These are phyloP conservation scores for Cordyceps javanica DNA, from an alignment of 2,329 filamentous ascomycete species.

Conservation along the genomic window DNA sequence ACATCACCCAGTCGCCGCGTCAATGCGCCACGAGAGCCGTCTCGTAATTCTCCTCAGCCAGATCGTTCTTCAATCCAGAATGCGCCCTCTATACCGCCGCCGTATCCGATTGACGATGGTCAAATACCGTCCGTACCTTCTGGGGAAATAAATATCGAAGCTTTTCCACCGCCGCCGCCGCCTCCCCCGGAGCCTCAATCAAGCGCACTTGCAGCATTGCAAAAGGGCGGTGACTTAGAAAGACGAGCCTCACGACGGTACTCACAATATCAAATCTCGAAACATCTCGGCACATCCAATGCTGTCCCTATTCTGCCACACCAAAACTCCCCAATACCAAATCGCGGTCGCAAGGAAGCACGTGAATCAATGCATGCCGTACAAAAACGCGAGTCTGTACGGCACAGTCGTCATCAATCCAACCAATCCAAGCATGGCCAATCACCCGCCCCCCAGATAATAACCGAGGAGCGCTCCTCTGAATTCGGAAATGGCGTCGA, in stretches of 20 bases:
- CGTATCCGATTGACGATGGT: slow-evolving; percentile 60
- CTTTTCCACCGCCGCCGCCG: slow-evolving; percentile 64
- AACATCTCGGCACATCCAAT: slow-evolving; percentile 77
- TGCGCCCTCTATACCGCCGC: slow-evolving; percentile 61
- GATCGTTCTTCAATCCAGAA: slow-evolving; percentile 67
- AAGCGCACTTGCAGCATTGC: slow-evolving; percentile 83
- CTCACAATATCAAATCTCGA: slow-evolving; percentile 94
- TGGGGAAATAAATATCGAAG: slow-evolving; percentile 50
- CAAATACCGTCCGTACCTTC: slow-evolving; percentile 36
- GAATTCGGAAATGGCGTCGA: slow-evolving; percentile 13
- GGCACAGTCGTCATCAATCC: slow-evolving; percentile 44
- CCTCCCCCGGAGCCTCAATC: slow-evolving; percentile 69
- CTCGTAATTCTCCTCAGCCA: slow-evolving; percentile 43
- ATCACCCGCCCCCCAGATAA: slow-evolving; percentile 53
- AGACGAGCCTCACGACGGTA: slow-evolving; percentile 87
- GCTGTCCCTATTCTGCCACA: slow-evolving; percentile 82
- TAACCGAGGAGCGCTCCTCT: slow-evolving; percentile 52
- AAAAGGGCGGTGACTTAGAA: slow-evolving; percentile 87
- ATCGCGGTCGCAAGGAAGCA: slow-evolving; percentile 70
- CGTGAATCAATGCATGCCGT: slow-evolving; percentile 75
- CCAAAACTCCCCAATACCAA: slow-evolving; percentile 77
- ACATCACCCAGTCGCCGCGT: slow-evolving; percentile 44
- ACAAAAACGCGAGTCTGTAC: slow-evolving; percentile 46
- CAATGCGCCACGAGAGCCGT: slow-evolving; percentile 44
- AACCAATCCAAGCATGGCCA: slow-evolving; percentile 36